Evolutionary conservation across 129 eudicot genomes (phyloP).

Genomic region (Centrapalus pauciflorus): DNA sequence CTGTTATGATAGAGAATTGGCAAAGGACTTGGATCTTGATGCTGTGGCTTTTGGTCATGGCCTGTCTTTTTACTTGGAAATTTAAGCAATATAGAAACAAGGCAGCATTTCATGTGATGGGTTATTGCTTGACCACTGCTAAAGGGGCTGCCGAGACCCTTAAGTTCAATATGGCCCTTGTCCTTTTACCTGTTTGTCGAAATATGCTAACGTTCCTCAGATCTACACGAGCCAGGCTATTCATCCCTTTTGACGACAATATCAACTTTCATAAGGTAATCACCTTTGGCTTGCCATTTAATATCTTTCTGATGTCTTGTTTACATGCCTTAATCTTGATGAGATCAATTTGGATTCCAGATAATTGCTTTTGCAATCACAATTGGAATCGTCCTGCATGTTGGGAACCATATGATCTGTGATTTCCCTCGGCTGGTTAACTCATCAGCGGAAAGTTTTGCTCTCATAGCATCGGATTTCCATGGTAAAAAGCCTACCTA

Average conservation of each 20-base stretch:
- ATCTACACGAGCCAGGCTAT: constrained; percentile 68
- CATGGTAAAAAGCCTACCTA: constrained; percentile 57
- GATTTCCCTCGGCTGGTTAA: constrained; percentile 80
- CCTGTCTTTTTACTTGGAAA: constrained; percentile 79
- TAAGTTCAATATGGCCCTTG: constrained; percentile 93
- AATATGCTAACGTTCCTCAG: constrained; percentile 71
- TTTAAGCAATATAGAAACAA: constrained; percentile 60
- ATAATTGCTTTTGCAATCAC: constrained; percentile 81
- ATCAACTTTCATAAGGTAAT: constrained; percentile 90
- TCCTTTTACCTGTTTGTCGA: constrained; percentile 87
- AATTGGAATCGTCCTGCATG: constrained; percentile 65
- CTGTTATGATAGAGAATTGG: constrained; percentile 67
- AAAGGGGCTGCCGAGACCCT: constrained; percentile 99
- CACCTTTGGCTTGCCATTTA: neutral
- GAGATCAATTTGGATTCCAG: constrained; percentile 29
- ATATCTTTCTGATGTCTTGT: neutral
- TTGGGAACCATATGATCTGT: constrained; percentile 72
- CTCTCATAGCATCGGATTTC: constrained; percentile 70
- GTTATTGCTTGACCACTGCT: constrained; percentile 82
- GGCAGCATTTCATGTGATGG: constrained; percentile 89
- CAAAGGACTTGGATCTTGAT: constrained; percentile 77
- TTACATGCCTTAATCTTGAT: constrained; percentile 1
- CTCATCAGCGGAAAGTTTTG: constrained; percentile 67
- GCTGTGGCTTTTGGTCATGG: constrained; percentile 71
- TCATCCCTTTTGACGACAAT: constrained; percentile 86